Evolutionary conservation across 2,329 filamentous ascomycete species (phyloP), one percentile per base, ranked within the genome.

Genomic region (Cercospora zeae-maydis): DNA sequence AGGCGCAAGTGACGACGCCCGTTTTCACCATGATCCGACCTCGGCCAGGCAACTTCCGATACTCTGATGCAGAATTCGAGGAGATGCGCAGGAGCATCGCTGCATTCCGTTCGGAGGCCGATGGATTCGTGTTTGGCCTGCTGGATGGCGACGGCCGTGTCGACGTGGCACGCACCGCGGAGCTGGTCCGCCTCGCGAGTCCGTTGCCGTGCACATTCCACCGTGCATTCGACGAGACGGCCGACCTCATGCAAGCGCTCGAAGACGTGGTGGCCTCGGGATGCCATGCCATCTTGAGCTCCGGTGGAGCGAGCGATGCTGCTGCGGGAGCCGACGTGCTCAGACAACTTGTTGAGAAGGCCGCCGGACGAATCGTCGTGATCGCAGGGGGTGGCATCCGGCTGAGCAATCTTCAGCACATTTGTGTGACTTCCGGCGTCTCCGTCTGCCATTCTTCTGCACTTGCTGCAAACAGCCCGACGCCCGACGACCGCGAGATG

Each of bases 1-100:
- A 66, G 69, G 67, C 64, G 21, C 69, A 69, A 57, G 58, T 74
- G 21, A 34, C 53, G 5, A 76, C 79, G 49, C 81, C 82, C 0
- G 73, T 85, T 16, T 78, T 81, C 64, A 75, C 82, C 33, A 84
- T 86, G 82, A 80, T 85, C 61, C 78, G 83, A 1, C 81, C 83
- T 0, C 78, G 81, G 8, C 75, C 75, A 1, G 77, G 79, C 0
- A 61, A 78, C 61, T 85, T 84, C 65, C 63, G 67, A 7, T 84
- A 84, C 62, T 71, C 73, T 0, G 55, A 72, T 0, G 31, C 61
- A 0, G 81, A 84, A 24, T 78, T 80, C 27, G 66, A 73, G 1
- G 24, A 61, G 4, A 84, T 85, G 82, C 76, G 77, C 37, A 45
- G 59, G 0, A 74, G 75, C 0, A 75, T 84, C 2, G 16, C 64